Percentiles rank a stretch among this genome's conserved stretches.
phyloP scores from a whole-genome alignment of 1,284 basidiomycete genomes.

The Wallemia hederae region DNA sequence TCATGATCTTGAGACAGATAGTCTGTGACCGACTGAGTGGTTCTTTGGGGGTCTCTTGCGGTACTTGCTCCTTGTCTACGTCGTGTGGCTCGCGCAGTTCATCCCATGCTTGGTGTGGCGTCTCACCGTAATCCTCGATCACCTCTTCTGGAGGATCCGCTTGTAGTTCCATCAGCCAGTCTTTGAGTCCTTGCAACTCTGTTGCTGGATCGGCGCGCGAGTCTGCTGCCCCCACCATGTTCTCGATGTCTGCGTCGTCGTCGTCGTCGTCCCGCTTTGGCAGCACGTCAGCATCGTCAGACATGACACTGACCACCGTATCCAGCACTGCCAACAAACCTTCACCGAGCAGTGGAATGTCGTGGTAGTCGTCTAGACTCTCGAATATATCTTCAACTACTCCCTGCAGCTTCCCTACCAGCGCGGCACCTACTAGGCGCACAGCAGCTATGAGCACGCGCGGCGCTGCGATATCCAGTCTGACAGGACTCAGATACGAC shows the following conservation, averaged over 20 bases:
- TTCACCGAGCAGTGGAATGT: constrained; percentile 29
- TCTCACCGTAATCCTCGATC: constrained; percentile 19
- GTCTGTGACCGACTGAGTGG: constrained; percentile 37
- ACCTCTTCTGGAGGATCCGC: constrained; percentile 14
- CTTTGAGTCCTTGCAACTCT: constrained; percentile 23
- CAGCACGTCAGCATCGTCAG: constrained; percentile 28
- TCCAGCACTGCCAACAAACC: constrained; percentile 34
- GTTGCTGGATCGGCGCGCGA: constrained; percentile 10
- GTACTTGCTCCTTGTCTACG: constrained; percentile 8
- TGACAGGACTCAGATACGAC: constrained; percentile 38
- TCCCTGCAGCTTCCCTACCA: constrained; percentile 60
- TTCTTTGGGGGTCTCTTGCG: constrained; percentile 9
- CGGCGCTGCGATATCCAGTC: constrained; percentile 29
- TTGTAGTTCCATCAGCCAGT: constrained; percentile 32
- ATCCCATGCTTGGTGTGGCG: constrained; percentile 23
- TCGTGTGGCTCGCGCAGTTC: constrained; percentile 20
- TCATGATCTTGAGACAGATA: constrained; percentile 51
- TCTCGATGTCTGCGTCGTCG: constrained; percentile 1
- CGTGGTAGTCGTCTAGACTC: constrained; percentile 69
- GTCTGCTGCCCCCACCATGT: not conserved
- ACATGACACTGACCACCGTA: constrained; percentile 57
- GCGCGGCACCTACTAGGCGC: constrained; percentile 47
- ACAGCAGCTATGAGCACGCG: constrained; percentile 54
- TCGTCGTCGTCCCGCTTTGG: constrained; percentile 8
- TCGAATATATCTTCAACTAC: constrained; percentile 87